These are phyloP conservation scores for Mucor piriformis DNA, from an alignment of 371 early-diverging fungal species.

Conservation along the genomic window DNA sequence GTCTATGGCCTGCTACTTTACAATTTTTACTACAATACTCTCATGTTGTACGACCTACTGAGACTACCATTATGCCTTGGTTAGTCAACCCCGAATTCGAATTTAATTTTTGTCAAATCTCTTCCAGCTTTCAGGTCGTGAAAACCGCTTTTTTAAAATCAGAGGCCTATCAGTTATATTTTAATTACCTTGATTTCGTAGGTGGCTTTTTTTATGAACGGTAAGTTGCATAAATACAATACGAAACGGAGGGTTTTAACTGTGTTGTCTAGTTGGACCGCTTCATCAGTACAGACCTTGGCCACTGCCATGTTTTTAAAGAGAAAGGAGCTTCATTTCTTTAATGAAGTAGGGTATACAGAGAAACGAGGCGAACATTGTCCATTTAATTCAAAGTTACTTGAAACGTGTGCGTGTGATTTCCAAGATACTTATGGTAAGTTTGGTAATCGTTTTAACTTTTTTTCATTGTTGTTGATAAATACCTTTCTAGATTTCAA, in stretches of 20 bases:
- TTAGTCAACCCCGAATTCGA: conserved; percentile 25
- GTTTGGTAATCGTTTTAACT: background rate
- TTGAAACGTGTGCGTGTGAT: conserved; percentile 39
- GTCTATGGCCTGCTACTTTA: conserved; percentile 72
- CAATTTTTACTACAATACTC: conserved; percentile 52
- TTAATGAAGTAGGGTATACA: conserved; percentile 82
- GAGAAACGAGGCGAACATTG: conserved; percentile 55
- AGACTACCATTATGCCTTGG: conserved; percentile 31
- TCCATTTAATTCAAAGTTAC: conserved; percentile 24
- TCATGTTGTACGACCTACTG: conserved; percentile 2
- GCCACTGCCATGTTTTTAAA: conserved; percentile 84
- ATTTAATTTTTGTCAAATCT: conserved; percentile 79
- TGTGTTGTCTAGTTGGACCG: conserved; percentile 60
- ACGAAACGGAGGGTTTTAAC: background rate
- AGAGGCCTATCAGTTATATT: conserved; percentile 74
- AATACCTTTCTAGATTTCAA: conserved; percentile 34
- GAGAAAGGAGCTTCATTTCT: conserved; percentile 82
- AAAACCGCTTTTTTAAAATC: conserved; percentile 74
- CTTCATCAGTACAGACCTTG: conserved; percentile 69
- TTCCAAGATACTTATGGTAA: conserved; percentile 31
- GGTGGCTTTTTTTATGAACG: conserved; percentile 96
- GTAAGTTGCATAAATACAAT: conserved; percentile 16
- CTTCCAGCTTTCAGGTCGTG: conserved; percentile 70
- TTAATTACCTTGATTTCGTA: conserved; percentile 76
- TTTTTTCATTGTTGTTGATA: no score